These are phyloP conservation scores for Artemisia argyi DNA, from an alignment of 129 eudicot genomes.

Conservation along the genomic window DNA sequence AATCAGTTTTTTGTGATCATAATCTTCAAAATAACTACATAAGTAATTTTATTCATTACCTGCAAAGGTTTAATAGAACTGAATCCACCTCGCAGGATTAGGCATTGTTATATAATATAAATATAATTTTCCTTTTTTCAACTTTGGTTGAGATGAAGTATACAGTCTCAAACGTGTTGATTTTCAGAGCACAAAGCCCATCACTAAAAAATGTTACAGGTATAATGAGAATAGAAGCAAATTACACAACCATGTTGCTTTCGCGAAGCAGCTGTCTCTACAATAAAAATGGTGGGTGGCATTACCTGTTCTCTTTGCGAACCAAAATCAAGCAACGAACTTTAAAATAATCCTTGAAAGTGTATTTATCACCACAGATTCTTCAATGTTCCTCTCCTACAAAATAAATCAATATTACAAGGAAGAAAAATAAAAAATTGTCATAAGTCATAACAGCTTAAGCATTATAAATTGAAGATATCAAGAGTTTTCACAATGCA, in stretches of 20 bases:
- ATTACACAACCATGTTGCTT: too few relatives aligned
- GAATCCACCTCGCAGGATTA: conserved; percentile 7
- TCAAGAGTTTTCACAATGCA: background rate
- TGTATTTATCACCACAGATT: background rate
- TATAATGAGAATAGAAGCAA: background rate
- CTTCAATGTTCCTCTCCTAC: background rate
- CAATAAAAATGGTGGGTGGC: background rate
- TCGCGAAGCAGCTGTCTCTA: too few relatives aligned
- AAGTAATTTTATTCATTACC: conserved; percentile 29
- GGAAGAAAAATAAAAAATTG: background rate
- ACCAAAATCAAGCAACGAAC: background rate
- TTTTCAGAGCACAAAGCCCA: background rate
- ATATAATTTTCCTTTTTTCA: background rate
- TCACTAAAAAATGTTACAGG: background rate
- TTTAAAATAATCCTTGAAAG: background rate
- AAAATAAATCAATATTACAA: background rate
- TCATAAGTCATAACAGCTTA: background rate
- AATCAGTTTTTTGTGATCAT: conserved; percentile 32
- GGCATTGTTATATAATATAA: background rate
- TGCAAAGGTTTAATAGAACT: conserved; percentile 20
- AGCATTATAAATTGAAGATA: background rate
- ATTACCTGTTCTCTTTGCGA: background rate
- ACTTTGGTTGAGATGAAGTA: background rate
- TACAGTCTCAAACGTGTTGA: too few relatives aligned
- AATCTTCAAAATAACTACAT: conserved; percentile 38